Evolutionary conservation across 768 basidiomycete species (phyloP).

Genomic region (Boletus huronensis): DNA sequence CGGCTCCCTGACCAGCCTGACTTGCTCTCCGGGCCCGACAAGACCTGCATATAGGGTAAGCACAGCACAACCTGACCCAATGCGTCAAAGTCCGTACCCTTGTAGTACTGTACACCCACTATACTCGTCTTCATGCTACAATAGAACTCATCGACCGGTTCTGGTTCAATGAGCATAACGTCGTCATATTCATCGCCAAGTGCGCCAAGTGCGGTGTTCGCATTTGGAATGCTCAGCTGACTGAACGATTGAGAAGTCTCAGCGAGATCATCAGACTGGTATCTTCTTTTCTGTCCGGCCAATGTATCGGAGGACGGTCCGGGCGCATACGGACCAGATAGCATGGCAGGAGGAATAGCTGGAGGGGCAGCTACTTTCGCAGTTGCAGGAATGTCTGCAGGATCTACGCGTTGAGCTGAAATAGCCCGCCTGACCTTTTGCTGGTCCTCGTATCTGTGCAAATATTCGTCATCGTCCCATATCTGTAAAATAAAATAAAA

Average conservation of each 20-base stretch:
- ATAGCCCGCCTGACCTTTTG: constrained; percentile 59
- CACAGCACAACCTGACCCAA: not conserved
- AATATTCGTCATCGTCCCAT: not conserved
- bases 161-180: constrained; percentile 41
- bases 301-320: constrained; percentile 1
- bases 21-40: constrained; percentile 78
- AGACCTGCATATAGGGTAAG: constrained; percentile 47
- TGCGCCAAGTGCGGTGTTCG: constrained; percentile 7
- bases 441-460: constrained; percentile 54
- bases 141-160: constrained; percentile 65
- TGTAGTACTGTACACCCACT: constrained; percentile 84
- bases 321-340: constrained; percentile 6
- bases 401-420: constrained; percentile 49
- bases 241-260: constrained; percentile 11
- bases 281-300: constrained; percentile 45
- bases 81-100: constrained; percentile 37
- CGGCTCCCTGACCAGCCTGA: constrained; percentile 63
- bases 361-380: constrained; percentile 30
- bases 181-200: constrained; percentile 43
- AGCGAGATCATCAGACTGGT: constrained; percentile 27
- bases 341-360: not conserved
- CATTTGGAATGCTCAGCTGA: constrained; percentile 15
- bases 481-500: not conserved
- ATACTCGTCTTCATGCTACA: constrained; percentile 55
- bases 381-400: constrained; percentile 51